Percentiles rank a stretch among this genome's conserved stretches.
Conservation (phyloP, 1,284 basidiomycete species). For the Papiliotrema fonsecae region DNA sequence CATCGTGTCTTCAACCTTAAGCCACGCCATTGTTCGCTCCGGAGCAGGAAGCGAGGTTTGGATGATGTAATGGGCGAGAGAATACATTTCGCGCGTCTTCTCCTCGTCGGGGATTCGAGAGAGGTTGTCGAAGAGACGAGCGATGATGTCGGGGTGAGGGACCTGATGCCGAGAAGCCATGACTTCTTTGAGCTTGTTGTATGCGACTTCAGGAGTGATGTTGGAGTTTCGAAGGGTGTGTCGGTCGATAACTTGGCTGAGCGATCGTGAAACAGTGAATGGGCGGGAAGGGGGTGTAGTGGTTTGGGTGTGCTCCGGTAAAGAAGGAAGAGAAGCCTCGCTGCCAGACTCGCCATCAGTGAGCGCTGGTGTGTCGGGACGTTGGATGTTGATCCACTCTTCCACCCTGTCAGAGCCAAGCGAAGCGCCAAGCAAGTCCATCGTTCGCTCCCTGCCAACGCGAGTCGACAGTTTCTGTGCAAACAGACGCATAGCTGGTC, state of each 20-base stretch:
- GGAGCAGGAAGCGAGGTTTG: not conserved
- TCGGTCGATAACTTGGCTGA: slow-evolving; percentile 12
- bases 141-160: slow-evolving; percentile 49
- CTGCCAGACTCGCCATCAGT: slow-evolving; percentile 6
- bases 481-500: slow-evolving; percentile 44
- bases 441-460: slow-evolving; percentile 40
- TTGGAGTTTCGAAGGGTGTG: slow-evolving; percentile 14
- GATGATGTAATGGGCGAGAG: slow-evolving; percentile 58
- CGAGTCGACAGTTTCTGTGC: slow-evolving; percentile 12
- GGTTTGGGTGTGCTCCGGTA: not conserved
- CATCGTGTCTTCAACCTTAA: slow-evolving; percentile 79
- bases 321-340: not conserved
- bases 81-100: slow-evolving; percentile 64
- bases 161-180: not conserved
- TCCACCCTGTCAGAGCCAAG: slow-evolving; percentile 12
- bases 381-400: not conserved
- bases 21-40: slow-evolving; percentile 59
- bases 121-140: slow-evolving; percentile 62
- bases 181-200: slow-evolving; percentile 16
- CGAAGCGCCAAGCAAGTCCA: slow-evolving; percentile 13
- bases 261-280: not conserved
- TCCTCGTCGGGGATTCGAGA: slow-evolving; percentile 61
- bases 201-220: slow-evolving; percentile 19
- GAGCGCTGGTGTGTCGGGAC: slow-evolving; percentile 4
- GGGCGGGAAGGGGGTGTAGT: not conserved